A percentile compares a stretch with the other conserved stretches of the same genome.
Evolutionary conservation across 345 rosid genomes (phyloP).

Genomic region (Ricinus communis): DNA sequence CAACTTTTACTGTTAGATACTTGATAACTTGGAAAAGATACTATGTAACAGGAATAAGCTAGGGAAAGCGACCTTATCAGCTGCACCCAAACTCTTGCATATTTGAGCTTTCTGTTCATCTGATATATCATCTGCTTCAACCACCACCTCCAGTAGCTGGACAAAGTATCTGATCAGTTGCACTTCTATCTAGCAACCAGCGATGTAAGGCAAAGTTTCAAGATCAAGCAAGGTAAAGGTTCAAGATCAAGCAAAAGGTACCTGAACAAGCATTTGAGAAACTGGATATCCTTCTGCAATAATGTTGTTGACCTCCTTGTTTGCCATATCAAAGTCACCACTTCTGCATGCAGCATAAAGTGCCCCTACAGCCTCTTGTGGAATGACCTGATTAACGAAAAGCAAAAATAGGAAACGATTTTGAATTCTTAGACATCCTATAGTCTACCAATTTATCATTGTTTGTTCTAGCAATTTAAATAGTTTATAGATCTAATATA

Average conservation of each 20-base stretch:
- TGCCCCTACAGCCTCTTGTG: slow-evolving; percentile 56
- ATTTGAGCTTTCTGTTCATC: slow-evolving; percentile 93
- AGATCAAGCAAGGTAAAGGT: not conserved
- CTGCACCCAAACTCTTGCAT: slow-evolving; percentile 68
- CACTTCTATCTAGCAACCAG: slow-evolving; percentile 1
- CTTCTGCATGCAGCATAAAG: slow-evolving; percentile 73
- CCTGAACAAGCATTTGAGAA: slow-evolving; percentile 86
- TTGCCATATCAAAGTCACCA: slow-evolving; percentile 84
- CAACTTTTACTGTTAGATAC: slow-evolving; percentile 2
- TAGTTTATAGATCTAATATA: not conserved
- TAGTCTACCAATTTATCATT: not conserved
- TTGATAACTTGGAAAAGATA: not conserved
- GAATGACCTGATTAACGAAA: slow-evolving; percentile 56
- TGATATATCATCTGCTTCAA: slow-evolving; percentile 62
- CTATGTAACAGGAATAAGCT: not conserved
- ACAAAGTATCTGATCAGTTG: slow-evolving; percentile 20
- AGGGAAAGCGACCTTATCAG: slow-evolving; percentile 67
- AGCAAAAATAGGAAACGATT: not conserved
- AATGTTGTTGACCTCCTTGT: slow-evolving; percentile 73
- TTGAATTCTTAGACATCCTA: not conserved
- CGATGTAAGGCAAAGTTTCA: not conserved
- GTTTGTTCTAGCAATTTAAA: not conserved
- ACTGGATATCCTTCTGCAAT: slow-evolving; percentile 93
- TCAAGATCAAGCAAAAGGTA: slow-evolving; percentile 17
- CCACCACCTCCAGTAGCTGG: slow-evolving; percentile 70